These are phyloP conservation scores for Psilocybe subaeruginosa DNA, from an alignment of 768 basidiomycete genomes.

Conservation along the genomic window DNA sequence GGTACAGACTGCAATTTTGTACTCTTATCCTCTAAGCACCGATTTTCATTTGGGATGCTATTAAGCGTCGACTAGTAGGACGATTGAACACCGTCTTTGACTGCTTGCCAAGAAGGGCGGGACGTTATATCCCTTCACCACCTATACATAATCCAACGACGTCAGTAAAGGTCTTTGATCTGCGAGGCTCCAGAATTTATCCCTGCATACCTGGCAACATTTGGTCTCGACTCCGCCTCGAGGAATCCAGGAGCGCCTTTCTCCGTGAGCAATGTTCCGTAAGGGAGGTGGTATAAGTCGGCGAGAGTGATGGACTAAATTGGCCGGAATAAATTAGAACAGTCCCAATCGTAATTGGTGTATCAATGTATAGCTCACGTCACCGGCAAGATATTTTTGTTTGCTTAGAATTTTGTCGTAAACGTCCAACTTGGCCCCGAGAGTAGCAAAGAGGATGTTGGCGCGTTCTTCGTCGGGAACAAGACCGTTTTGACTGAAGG, in stretches of 20 bases:
- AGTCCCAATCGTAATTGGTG: too few relatives aligned
- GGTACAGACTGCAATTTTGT: too few relatives aligned
- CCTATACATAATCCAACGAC: neutral
- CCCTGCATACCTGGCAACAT: constrained; percentile 22
- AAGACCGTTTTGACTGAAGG: neutral
- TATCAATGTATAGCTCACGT: constrained; percentile 34
- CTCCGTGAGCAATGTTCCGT: neutral
- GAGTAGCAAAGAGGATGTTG: constrained; percentile 28
- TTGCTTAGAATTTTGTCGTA: constrained; percentile 59
- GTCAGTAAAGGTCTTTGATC: constrained; percentile 6
- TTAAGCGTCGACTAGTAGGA: too few relatives aligned
- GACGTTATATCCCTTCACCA: constrained; percentile 17
- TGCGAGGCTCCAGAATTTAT: constrained; percentile 19
- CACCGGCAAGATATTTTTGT: constrained; percentile 58
- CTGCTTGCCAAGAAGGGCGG: constrained; percentile 16
- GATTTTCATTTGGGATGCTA: too few relatives aligned
- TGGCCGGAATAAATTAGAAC: neutral
- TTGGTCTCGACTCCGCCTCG: constrained; percentile 34
- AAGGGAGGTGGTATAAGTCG: neutral
- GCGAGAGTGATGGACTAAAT: neutral
- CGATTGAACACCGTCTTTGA: constrained; percentile 5
- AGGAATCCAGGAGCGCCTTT: neutral
- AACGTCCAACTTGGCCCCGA: constrained; percentile 45
- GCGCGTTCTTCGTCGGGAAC: constrained; percentile 25
- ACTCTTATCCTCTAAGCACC: too few relatives aligned